These are phyloP conservation scores for Pterula multifida DNA, from an alignment of 1,284 basidiomycete genomes.

Conservation along the genomic window DNA sequence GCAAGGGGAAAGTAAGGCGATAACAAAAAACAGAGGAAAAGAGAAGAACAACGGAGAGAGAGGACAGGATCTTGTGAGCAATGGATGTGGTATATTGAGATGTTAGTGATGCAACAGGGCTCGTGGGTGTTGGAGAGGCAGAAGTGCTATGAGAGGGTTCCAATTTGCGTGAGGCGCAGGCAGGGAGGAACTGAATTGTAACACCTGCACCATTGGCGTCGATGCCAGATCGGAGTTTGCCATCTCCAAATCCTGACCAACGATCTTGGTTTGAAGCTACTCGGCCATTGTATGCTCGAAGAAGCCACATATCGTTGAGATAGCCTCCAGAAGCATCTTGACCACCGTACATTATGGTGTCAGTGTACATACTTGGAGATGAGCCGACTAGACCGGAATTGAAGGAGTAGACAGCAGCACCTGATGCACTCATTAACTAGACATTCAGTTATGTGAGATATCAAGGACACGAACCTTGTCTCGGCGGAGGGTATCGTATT, in stretches of 20 bases:
- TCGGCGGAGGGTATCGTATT: conserved; percentile 11
- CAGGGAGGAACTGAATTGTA: conserved; percentile 40
- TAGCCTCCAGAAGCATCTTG: conserved; percentile 52
- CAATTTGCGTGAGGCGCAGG: conserved; percentile 38
- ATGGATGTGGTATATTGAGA: conserved; percentile 39
- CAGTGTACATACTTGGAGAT: conserved; percentile 36
- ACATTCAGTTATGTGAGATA: conserved; percentile 22
- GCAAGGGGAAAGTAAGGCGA: conserved; percentile 27
- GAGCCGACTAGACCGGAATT: conserved; percentile 41
- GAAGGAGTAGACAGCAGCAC: conserved; percentile 53
- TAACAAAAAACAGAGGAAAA: conserved; percentile 41
- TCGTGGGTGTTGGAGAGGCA: conserved; percentile 9
- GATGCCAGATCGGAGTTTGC: conserved; percentile 43
- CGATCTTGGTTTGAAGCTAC: conserved; percentile 37
- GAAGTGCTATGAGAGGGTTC: conserved; percentile 13
- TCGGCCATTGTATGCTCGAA: conserved; percentile 53
- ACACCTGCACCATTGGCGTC: conserved; percentile 59
- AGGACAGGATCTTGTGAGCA: conserved; percentile 51
- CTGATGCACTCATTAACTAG: conserved; percentile 51
- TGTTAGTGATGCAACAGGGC: conserved; percentile 14
- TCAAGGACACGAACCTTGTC: neutral
- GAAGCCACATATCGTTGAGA: conserved; percentile 63
- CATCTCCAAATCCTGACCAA: conserved; percentile 56
- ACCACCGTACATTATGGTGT: conserved; percentile 72
- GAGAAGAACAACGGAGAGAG: conserved; percentile 49